Percentiles rank a stretch among this genome's conserved stretches.
phyloP scores from a whole-genome alignment of 257 asterid genomes.

The Fraxinus quadrangulata region DNA sequence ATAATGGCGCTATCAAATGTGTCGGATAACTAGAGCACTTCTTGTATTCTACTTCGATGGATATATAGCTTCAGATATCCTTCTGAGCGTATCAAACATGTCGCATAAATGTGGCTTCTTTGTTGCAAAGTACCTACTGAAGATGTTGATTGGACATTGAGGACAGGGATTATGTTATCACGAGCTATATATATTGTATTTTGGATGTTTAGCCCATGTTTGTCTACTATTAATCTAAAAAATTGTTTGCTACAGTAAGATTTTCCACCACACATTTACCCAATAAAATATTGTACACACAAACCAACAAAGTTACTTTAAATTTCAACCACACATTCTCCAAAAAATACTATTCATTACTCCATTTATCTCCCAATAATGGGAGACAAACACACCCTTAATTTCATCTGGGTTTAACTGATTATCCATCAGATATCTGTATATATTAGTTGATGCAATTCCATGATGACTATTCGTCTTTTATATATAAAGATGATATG shows the following conservation, averaged over 20 bases:
- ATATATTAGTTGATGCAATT: neutral
- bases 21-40: neutral
- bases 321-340: too few relatives aligned
- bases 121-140: neutral
- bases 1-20: neutral
- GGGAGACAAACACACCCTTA: too few relatives aligned
- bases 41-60: neutral
- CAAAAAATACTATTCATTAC: too few relatives aligned
- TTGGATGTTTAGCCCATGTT: neutral
- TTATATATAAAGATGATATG: neutral
- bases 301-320: too few relatives aligned
- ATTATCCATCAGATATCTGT: neutral
- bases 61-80: neutral
- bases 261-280: too few relatives aligned
- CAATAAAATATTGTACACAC: too few relatives aligned
- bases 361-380: too few relatives aligned
- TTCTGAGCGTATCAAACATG: neutral
- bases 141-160: constrained; percentile 3
- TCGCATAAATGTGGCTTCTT: neutral
- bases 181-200: neutral
- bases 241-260: too few relatives aligned
- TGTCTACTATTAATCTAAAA: too few relatives aligned
- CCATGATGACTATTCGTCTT: neutral
- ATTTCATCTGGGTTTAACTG: constrained; percentile 1
- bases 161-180: neutral